Evolutionary conservation across 164 flowering plant species (phyloP).

Genomic region (Stephania cephalantha): DNA sequence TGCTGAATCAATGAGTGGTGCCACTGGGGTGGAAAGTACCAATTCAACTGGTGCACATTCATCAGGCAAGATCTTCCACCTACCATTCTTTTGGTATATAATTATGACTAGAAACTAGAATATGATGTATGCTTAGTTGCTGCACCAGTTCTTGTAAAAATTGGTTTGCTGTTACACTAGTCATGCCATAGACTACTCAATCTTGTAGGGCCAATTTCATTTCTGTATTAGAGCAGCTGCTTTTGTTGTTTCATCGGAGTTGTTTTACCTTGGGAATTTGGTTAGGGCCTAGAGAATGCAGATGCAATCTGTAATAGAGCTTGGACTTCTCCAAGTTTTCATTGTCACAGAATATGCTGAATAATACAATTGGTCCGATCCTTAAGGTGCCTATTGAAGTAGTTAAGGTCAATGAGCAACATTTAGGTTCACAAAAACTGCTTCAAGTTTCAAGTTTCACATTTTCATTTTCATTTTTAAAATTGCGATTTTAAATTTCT

Average conservation of each 20-base stretch:
- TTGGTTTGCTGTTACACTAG: neutral
- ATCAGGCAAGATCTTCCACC: neutral
- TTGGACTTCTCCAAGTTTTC: neutral
- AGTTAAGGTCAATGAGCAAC: neutral
- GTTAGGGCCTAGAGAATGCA: neutral
- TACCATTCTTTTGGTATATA: neutral
- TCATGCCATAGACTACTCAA: constrained; percentile 2
- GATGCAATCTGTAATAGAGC: neutral
- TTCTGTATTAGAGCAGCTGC: neutral
- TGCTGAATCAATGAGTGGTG: constrained; percentile 23
- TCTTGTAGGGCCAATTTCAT: neutral
- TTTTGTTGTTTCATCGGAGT: neutral
- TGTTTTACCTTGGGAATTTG: neutral
- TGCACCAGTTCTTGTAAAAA: neutral
- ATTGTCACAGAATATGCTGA: neutral
- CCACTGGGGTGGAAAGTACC: constrained; percentile 25
- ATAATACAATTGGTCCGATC: neutral
- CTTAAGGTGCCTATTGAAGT: neutral
- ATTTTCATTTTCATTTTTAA: neutral
- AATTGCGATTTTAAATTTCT: too few relatives aligned
- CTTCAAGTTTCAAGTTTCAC: neutral
- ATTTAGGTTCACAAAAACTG: neutral
- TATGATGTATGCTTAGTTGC: neutral
- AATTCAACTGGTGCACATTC: constrained; percentile 33
- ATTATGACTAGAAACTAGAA: neutral